Evolutionary conservation across 352 stramenopile species (phyloP), one percentile per base, ranked within the genome.

Genomic region (Aphanomyces cochlioides): DNA sequence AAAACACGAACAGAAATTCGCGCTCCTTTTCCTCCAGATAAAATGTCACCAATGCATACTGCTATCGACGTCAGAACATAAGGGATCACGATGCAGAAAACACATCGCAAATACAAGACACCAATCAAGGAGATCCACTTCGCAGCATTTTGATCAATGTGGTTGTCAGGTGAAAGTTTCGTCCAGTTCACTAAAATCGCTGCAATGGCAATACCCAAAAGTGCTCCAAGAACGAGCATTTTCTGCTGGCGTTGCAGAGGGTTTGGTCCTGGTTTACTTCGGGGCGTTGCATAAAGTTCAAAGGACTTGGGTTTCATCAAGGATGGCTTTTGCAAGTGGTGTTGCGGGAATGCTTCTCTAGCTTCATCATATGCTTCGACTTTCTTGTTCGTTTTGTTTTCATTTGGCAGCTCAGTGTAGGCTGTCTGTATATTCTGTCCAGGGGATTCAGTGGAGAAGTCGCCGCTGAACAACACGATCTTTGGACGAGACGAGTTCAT

Each of bases 51-150:
- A 45, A 92, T 82, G 41, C 78, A 85, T 41, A 86, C 72, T 17
- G 88, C 78, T 43, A 90, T 76, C 47, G 74, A 88, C 74, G 79
- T 87, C 41, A 89, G 87, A 5, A 90, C 82, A 77, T 89, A 82
- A 2, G 80, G 81, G 50, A 87, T 79, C 57, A 91, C 80, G 10
- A 88, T 66, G 69, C 84, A 90, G 75, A 85, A 89, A 61, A 91
- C 76, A 21, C 78, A 82, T 8, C 77, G 48, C 45, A 88, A 83
- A 58, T 90, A 91, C n/a, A 91, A 70, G 12, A 80, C 54, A 7
- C 84, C 84, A 4, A 83, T 75, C 34, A 91, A 61, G 4, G 74
- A 76, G 69, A 91, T 73, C 84, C 84, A 91, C 34, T 79, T 69
- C 13, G 76, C 79, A 64, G 67, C 74, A 19, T 74, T 74, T 3